phyloP scores from a whole-genome alignment of 2,329 filamentous ascomycete species.

The Colletotrichum magnum region DNA sequence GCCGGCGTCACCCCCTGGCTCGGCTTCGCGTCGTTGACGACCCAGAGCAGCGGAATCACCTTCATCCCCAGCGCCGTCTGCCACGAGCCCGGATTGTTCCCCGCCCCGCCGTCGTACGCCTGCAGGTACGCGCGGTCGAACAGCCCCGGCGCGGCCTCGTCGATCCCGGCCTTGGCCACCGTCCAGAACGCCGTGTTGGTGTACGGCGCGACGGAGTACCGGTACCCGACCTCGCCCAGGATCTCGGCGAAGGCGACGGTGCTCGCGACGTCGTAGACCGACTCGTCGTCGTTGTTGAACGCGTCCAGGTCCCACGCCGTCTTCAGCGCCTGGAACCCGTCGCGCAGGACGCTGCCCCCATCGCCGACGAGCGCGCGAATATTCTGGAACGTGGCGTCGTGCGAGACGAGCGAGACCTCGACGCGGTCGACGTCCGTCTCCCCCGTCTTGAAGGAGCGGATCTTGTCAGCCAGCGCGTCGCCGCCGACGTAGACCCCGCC shows the following conservation, averaged over 20 bases:
- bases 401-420: constrained; percentile 60
- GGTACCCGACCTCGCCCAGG: constrained; percentile 57
- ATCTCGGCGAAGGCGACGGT: constrained; percentile 59
- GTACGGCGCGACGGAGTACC: constrained; percentile 60
- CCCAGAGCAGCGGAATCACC: constrained; percentile 60
- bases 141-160: constrained; percentile 47
- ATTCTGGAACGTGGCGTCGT: constrained; percentile 46
- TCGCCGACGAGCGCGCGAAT: constrained; percentile 54
- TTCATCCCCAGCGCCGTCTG: constrained; percentile 54
- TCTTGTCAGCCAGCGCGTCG: constrained; percentile 61
- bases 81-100: constrained; percentile 57
- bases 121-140: constrained; percentile 60
- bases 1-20: constrained; percentile 53
- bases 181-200: constrained; percentile 56
- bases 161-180: constrained; percentile 48
- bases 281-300: constrained; percentile 63
- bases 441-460: constrained; percentile 53
- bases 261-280: constrained; percentile 57
- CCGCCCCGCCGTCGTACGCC: constrained; percentile 60
- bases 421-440: constrained; percentile 53
- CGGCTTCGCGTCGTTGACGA: constrained; percentile 62
- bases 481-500: constrained; percentile 62
- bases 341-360: constrained; percentile 52
- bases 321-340: constrained; percentile 57
- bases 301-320: constrained; percentile 59